Evolutionary conservation across 176 grass and related monocot species (phyloP), one percentile per base, ranked within the genome.

Genomic region (Juncus inflexus): DNA sequence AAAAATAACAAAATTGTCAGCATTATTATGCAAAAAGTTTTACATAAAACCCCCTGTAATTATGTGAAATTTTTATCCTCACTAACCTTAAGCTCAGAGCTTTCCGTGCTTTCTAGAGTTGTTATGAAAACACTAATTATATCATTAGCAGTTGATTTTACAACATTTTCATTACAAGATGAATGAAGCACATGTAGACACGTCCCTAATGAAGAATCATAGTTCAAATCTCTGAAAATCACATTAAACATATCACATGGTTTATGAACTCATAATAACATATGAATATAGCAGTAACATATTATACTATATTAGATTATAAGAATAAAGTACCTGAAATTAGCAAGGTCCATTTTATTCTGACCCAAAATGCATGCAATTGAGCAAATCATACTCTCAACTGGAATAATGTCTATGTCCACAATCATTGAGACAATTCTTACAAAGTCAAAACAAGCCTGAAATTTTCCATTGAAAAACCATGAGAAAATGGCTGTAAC

Each of bases 381-480:
- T 62, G 82, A 91, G 67, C 77, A 74, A 53, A 91, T 86, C 28
- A 97, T 77, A 60, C 76, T 79, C 78, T 86, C 80, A 2, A 85
- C 57, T 49, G 92, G 92, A 81, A 91, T 63, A 38, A 91, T 84
- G 11, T 81, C 85, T 45, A 73, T 77, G 79, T 86, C 77, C 15
- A 87, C 47, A 58, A 97, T 78, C 0, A 84, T 89, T 76, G 87
- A 85, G 79, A 72, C 59, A 58, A 97, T 86, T 13, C 85, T 83
- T 50, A 79, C 82, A 71, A 91, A 97, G 66, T 91, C 92, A 84
- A 91, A 91, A 80, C 87, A 91, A 70, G 90, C 92, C 92, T 97
- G 74, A 64, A 65, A 53, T 0, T 47, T 6, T 47, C 9, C 43
- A 47, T 47, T 47, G 4, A 47, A 47, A 47, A 47, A 47, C 43